phyloP scores from a whole-genome alignment of 148 eudicot genomes.

The Cornus kousa region DNA sequence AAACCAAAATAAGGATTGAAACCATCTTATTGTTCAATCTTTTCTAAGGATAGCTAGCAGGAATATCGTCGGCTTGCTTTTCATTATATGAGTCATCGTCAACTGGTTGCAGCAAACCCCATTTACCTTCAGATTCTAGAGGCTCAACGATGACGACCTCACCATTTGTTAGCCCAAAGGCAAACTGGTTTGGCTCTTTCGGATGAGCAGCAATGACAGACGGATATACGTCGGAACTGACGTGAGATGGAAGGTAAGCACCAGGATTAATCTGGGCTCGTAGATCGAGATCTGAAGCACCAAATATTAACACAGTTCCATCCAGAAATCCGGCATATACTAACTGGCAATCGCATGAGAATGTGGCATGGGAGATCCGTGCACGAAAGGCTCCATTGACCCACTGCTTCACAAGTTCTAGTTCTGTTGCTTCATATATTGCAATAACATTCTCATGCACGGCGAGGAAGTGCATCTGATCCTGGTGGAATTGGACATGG shows the following conservation, averaged over 20 bases:
- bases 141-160: conserved; percentile 40
- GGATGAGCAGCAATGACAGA: conserved; percentile 41
- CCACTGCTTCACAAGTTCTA: conserved; percentile 43
- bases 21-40: neutral
- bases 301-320: conserved; percentile 37
- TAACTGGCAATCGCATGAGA: conserved; percentile 41
- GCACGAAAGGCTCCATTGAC: conserved; percentile 24
- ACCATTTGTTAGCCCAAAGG: conserved; percentile 38
- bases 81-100: conserved; percentile 22
- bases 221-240: conserved; percentile 27
- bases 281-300: conserved; percentile 24
- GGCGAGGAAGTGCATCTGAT: conserved; percentile 37
- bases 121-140: conserved; percentile 41
- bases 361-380: conserved; percentile 37
- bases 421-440: conserved; percentile 33
- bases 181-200: conserved; percentile 42
- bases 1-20: conserved; percentile 1
- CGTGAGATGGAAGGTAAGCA: conserved; percentile 27
- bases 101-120: conserved; percentile 31
- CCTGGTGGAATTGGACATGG: conserved; percentile 44
- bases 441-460: conserved; percentile 41
- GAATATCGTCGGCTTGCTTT: neutral
- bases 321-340: conserved; percentile 40
- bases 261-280: conserved; percentile 34
- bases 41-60: neutral